A percentile compares a stretch with the other conserved stretches of the same genome.
Conservation (phyloP, 2,329 filamentous ascomycete species). For the Penicillium olsonii region DNA sequence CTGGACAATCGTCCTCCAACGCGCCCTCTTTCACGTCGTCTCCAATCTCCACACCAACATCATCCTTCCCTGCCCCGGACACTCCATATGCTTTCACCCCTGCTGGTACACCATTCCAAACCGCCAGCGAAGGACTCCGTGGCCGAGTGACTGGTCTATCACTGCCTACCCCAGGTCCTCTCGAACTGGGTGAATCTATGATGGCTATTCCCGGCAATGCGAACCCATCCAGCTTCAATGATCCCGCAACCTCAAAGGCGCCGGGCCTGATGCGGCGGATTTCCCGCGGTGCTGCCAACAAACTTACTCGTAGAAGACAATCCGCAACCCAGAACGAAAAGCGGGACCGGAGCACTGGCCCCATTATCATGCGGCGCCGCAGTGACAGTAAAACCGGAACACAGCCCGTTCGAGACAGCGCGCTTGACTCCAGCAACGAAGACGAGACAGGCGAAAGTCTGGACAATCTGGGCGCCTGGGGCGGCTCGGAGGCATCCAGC, state of each 20-base stretch:
- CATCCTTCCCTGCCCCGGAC: conserved; percentile 27
- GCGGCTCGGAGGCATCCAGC: conserved; percentile 43
- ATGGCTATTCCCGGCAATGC: conserved; percentile 49
- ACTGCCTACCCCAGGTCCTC: conserved; percentile 51
- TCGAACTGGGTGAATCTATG: conserved; percentile 74
- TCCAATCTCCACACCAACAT: conserved; percentile 32
- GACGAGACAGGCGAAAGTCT: conserved; percentile 48
- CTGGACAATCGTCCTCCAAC: conserved; percentile 27
- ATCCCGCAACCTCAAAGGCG: conserved; percentile 58
- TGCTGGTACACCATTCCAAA: conserved; percentile 36
- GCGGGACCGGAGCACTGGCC: conserved; percentile 85
- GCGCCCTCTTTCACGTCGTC: conserved; percentile 33
- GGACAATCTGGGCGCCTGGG: conserved; percentile 45
- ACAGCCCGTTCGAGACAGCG: conserved; percentile 52
- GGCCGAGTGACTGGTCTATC: conserved; percentile 29
- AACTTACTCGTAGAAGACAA: conserved; percentile 68
- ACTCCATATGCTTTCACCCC: conserved; percentile 39
- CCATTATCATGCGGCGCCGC: conserved; percentile 79
- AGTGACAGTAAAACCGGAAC: conserved; percentile 84
- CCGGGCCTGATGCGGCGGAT: conserved; percentile 77
- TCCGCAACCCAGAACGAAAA: conserved; percentile 76
- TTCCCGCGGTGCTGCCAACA: conserved; percentile 76
- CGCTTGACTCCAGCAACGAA: conserved; percentile 43
- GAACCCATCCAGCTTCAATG: conserved; percentile 58
- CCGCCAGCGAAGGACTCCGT: conserved; percentile 35